Conservation (phyloP, 495 filamentous ascomycete species). For the Penicillium flavigenum region DNA sequence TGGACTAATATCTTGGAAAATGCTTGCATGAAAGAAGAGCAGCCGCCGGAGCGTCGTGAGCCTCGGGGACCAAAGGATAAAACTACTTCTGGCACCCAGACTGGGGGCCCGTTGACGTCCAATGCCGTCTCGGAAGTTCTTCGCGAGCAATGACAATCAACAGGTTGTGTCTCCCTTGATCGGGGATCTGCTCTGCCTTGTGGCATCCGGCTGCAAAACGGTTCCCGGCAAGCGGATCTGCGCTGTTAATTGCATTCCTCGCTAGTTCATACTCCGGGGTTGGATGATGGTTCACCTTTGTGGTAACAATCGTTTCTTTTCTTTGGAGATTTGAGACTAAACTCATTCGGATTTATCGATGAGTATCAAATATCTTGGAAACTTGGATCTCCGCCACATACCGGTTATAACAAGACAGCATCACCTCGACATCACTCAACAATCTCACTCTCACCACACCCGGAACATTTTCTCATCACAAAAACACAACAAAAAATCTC, state of each 20-base stretch:
- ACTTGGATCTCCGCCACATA: not conserved
- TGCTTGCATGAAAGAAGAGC: conserved; percentile 94
- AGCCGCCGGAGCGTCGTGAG: conserved; percentile 38
- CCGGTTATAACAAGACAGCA: not conserved
- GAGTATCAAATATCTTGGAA: not conserved
- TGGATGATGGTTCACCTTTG: not conserved
- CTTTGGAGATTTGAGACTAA: not conserved
- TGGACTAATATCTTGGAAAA: conserved; percentile 99
- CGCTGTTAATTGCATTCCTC: conserved; percentile 1
- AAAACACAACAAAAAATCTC: not conserved
- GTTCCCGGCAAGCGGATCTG: not conserved
- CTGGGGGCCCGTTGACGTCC: conserved; percentile 29
- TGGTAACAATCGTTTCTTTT: not conserved
- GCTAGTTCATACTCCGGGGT: not conserved
- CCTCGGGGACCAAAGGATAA: conserved; percentile 25
- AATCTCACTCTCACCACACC: not conserved
- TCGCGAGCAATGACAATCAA: conserved; percentile 28
- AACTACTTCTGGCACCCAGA: conserved; percentile 10
- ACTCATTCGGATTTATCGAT: not conserved
- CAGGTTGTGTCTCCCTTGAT: not conserved
- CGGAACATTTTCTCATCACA: not conserved
- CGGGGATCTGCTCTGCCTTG: not conserved
- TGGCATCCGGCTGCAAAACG: not conserved
- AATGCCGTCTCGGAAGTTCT: conserved; percentile 43
- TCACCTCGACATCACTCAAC: not conserved